phyloP scores from a whole-genome alignment of 352 stramenopile species.

The Phytophthora ohioensis region DNA sequence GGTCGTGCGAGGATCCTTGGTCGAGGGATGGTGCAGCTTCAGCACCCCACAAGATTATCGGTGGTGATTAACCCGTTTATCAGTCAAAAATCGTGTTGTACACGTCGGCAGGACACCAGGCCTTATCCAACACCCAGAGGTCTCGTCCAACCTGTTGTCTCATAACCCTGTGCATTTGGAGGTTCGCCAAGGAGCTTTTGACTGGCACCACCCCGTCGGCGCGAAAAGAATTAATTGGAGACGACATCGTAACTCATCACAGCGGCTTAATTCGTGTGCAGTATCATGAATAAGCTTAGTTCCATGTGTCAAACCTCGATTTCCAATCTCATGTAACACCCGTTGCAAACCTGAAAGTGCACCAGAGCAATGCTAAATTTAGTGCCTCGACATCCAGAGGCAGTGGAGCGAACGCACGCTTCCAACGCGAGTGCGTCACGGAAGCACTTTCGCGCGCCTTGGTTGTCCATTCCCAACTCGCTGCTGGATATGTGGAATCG shows the following conservation, averaged over 20 bases:
- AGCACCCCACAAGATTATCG: constrained; percentile 1
- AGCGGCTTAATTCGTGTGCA: no score
- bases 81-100: constrained; percentile 23
- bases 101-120: not conserved
- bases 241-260: not conserved
- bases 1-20: constrained; percentile 18
- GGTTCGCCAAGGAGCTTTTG: not conserved
- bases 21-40: not conserved
- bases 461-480: constrained; percentile 5
- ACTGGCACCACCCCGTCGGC: not conserved
- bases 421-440: constrained; percentile 15
- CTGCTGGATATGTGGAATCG: not conserved
- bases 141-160: constrained; percentile 9
- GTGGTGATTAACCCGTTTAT: constrained; percentile 22
- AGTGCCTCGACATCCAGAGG: not conserved
- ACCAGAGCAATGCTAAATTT: not conserved
- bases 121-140: constrained; percentile 22
- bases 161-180: constrained; percentile 3
- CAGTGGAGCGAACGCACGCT: not conserved
- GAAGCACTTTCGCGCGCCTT: constrained; percentile 1
- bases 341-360: no score
- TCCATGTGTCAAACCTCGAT: not conserved
- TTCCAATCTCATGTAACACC: no score
- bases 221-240: constrained; percentile 1
- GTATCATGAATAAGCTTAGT: no score